Evolutionary conservation across 495 filamentous ascomycete genomes (phyloP).

Genomic region (Lophiotrema nucula): DNA sequence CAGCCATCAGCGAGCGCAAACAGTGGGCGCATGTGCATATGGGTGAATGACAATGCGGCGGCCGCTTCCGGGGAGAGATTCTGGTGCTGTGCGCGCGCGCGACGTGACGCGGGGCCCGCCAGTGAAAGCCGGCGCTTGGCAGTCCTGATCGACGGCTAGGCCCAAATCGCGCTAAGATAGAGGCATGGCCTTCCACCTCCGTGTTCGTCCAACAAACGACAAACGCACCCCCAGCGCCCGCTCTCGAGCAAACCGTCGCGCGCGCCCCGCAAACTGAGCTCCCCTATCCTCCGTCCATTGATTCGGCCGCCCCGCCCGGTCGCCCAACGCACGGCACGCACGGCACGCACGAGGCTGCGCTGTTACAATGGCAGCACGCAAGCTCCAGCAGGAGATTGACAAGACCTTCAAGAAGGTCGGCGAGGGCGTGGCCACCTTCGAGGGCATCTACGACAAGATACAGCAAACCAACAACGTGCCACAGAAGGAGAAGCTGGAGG

Average conservation of each 20-base stretch:
- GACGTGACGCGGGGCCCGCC: neutral
- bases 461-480: constrained; percentile 83
- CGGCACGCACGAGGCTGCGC: constrained; percentile 31
- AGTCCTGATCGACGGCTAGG: constrained; percentile 22
- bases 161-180: constrained; percentile 16
- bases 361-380: constrained; percentile 80
- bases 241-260: neutral
- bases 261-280: neutral
- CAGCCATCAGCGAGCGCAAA: constrained; percentile 1
- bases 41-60: neutral
- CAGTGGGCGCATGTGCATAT: neutral
- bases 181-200: constrained; percentile 15
- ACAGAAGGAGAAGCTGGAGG: constrained; percentile 96
- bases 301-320: constrained; percentile 2
- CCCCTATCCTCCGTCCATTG: neutral
- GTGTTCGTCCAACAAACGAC: constrained; percentile 7
- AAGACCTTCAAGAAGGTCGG: constrained; percentile 97
- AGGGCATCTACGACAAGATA: constrained; percentile 94
- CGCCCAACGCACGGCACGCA: constrained; percentile 15
- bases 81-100: neutral
- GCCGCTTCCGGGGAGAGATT: neutral
- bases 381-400: constrained; percentile 94
- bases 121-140: neutral
- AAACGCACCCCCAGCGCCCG: neutral
- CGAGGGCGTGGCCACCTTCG: constrained; percentile 90